Evolutionary conservation across 345 rosid species (phyloP), one percentile per base, ranked within the genome.

Genomic region (Stellera chamaejasme): DNA sequence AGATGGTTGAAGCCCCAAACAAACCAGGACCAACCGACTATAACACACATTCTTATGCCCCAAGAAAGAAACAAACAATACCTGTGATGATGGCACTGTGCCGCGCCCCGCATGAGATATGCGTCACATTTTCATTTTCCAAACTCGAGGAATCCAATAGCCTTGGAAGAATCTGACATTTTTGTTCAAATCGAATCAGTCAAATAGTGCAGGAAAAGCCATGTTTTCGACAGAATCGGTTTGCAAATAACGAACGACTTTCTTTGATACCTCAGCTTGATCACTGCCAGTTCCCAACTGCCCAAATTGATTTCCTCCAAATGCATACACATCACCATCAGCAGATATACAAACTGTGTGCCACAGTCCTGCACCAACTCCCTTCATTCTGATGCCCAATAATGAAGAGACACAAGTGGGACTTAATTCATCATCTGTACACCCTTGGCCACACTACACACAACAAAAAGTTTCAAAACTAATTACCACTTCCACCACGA

Each of bases 251-350:
- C 14, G n/a, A 48, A 19, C 14, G n/a, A 45, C 27, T 44, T 58
- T 45, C 46, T 36, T 57, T 12, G 39, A 9, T 86, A 94, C 97
- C 96, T 94, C 99, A 39, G 95, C 93, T 67, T 90, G 97, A 64
- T 94, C 99, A 68, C 76, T 62, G 26, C 99, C 99, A 63, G 97
- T 87, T 65, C 99, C 99, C 72, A 94, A 72, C 71, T 90, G 99
- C 52, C 97, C 95, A 72, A 94, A 94, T 72, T 94, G 99, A 67
- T 94, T 94, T 68, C 99, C 97, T 41, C 99, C 99, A 75, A 94
- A 90, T 0, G 87, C 71, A 58, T 94, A 94, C 56, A 85, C 87
- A 72, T 80, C 95, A 19, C 99, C 97, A 58, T 94, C 90, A 28
- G 82, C 71, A 47, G 99, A 90, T 64, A 88, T 61, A 52, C 99